Base-by-base conservation (phyloP, 179 eudicot species). In the Beta lomatogona region DNA sequence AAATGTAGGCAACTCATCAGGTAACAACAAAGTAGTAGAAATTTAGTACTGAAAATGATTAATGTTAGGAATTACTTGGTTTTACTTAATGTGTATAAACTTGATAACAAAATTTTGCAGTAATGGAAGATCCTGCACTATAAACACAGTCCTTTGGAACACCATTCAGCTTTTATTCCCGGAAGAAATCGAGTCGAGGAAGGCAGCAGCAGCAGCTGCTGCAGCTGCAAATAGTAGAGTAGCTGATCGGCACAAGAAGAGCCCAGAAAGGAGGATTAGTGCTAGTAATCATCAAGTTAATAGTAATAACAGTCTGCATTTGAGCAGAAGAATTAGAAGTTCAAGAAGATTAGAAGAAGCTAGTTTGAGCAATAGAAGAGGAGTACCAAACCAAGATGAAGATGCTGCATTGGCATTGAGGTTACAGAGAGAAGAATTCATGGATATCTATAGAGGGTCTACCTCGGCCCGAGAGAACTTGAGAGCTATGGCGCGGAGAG, bases 61-160 rank as follows among this genome's bases (percentile, higher is more conserved):
- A 16, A 52, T 22, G 59, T 69, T 25, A 44, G 14, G 15, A 0
- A 73, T 28, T 52, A 44, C 16, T 45, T 41, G 58, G 71, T 50
- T 2, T 28, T n/a, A 21, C 46, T 76, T n/a, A 21, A 12, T 12
- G 25, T 3, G 11, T 63, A 15, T 50, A 16, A 14, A n/a, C 6
- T 50, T 4, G 4, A 36, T 74, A 41, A 14, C 2, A 28, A 28
- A 36, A 18, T 52, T 50, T 28, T 13, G 64, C 89, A 96, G 97
- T 86, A 92, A 91, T 75, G 94, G 96, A 63, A 92, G 94, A 86
- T 91, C 94, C 71, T 96, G 93, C 90, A 96, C 94, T 11, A 89
- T 96, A 74, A 96, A 96, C 86, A 96, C 98, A 8, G 98, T 94
- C 69, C 95, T 95, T 12, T 95, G 99, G 99, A 95, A 95, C 86